Base-by-base conservation (phyloP, 305 asterid genomes). In the Ilex paraguariensis region DNA sequence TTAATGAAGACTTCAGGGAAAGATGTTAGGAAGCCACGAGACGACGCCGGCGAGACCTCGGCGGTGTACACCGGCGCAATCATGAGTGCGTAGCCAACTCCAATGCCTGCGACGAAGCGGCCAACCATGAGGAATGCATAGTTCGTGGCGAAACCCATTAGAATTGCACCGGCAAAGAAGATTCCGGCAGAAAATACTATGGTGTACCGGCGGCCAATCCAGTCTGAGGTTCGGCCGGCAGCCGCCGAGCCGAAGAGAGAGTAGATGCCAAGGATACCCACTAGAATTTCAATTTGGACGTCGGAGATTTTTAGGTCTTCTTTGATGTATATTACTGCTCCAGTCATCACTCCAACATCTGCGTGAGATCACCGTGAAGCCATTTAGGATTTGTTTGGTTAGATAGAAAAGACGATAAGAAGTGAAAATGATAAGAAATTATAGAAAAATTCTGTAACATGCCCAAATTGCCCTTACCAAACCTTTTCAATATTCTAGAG, bases 1-100 rank as follows among this genome's bases (percentile, higher is more conserved):
- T 84, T 80, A 74, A 82, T 77, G 70, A 84, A 80, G 49, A 84
- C 81, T 59, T 84, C 88, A 1, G 91, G 86, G 60, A 82, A 82
- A 40, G 86, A 81, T 30, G 88, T 71, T 31, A 73, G 74, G 57
- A 77, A 84, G 13, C 91, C 91, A 13, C 86, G 84, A 6, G 65
- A 74, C 31, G 88, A 60, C 7, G 83, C 77, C 0, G 86, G 83
- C n/a, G 91, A 70, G 50, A 84, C 73, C 75, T 84, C 91, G 0
- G 87, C 87, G 14, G 82, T 75, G 31, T 82, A 84, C 11, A 81
- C 82, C 16, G 87, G 85, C 3, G 87, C 87, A 12, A 84, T 77
- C 84, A 81, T 69, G 57, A 81, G 71, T 0, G 85, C 84, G 54
- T 70, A 83, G 3, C 90, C 85, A 48, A 83, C 78, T 2, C 87